Base-by-base conservation (phyloP, 2,329 filamentous ascomycete species). In the Lasiodiplodia sp. region DNA sequence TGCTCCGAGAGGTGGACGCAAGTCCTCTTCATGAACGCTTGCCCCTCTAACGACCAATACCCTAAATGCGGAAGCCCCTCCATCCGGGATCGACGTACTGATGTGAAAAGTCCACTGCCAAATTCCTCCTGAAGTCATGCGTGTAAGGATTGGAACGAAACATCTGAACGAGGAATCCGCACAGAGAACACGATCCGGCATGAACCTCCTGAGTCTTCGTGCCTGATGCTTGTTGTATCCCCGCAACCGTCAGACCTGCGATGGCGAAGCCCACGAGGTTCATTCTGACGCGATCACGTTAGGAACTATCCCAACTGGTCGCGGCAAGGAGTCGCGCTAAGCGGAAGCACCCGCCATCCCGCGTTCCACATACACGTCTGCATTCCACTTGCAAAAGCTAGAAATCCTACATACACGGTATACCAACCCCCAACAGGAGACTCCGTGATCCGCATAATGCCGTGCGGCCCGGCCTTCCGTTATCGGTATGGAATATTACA, bases 1-100 rank as follows among this genome's bases (percentile, higher is more conserved):
- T 51, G 67, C 57, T 16, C 37, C 57, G 16, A 49, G 67, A 49
- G 65, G 65, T 2, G 67, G 67, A 2, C 67, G 67, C 31, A 56
- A 47, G 12, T 51, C 55, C 34, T 67, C 65, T 8, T 67, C 53
- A 52, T 49, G 38, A 56, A 18, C 4, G 31, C 63, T 23, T 14
- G 21, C 16, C 21, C 10, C 38, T 28, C 31, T 25, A 21, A 47
- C n/a, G 34, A 8, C 23, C 34, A n/a, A n/a, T 21, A 31, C 51
- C 23, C 47, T 23, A 23, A 10, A 16, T n/a, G 10, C 21, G 53
- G 37, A 7, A 28, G 8, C 31, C 18, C 16, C 31, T 16, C 31
- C 60, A n/a, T 6, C 18, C 5, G 38, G 47, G 47, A 38, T 12
- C 5, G n/a, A 64, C n/a, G 10, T 28, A 5, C 40, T 31, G 58